Evolutionary conservation across 169 alveolate genomes (phyloP), one percentile per base, ranked within the genome.

Genomic region (Plasmodium sp.): DNA sequence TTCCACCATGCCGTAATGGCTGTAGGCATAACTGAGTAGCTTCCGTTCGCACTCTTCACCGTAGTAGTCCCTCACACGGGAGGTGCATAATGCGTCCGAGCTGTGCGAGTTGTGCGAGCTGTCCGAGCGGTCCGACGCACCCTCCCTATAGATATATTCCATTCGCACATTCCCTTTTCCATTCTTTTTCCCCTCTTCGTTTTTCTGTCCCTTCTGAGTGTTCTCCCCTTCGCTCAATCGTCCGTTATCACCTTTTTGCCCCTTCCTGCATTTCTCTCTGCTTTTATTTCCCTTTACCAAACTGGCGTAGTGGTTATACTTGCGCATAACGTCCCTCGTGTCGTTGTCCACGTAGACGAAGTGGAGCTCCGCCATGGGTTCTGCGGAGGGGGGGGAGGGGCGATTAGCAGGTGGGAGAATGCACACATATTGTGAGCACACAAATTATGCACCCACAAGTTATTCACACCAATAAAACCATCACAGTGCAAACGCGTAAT

Each of bases 311-410:
- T 51, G 51, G 34, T 48, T 81, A 48, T 81, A 81, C 18, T 81
- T 81, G 34, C 12, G 14, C 12, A 43, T 14, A n/a, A 81, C n/a
- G 14, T 81, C 48, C 12, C 33, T 5, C 34, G 74, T 14, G 39
- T 81, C 75, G 2, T 81, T 75, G 58, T 45, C 88, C 33, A 45
- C 58, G 39, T 81, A 81, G 16, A 51, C 77, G n/a, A 81, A 81
- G 39, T 81, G 75, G 31, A 81, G 14, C 4, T 81, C 74, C 2
- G 77, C 16, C 39, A 22, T 81, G 16, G n/a, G 31, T n/a, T 43
- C 88, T 81, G 39, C 12, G 22, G 45, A 9, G 10, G 18, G 18
- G 18, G 36, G 9, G 39, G 36, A 45, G 45, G 45, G 45, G 45
- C 45, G 45, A 39, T 39, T 39, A 39, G 45, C 45, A 39, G 5